Evolutionary conservation across 2,329 filamentous ascomycete species (phyloP), one percentile per base, ranked within the genome.

Genomic region (Davidsoniella virescens): DNA sequence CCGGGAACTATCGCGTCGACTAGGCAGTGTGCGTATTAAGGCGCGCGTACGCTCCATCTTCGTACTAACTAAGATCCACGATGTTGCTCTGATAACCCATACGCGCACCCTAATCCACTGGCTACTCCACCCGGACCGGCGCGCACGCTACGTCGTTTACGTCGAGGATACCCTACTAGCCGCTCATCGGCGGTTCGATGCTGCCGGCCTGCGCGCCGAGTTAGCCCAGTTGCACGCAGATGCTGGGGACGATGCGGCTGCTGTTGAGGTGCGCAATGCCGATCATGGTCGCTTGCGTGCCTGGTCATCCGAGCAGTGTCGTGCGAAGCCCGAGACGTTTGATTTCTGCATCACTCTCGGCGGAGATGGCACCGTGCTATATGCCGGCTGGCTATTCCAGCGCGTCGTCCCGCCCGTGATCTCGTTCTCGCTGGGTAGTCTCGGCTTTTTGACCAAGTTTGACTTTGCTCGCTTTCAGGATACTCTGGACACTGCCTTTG

Each of bases 301-400:
- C 64, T 98, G 92, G 92, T 80, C 82, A 42, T 78, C 84, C 54
- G 72, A 81, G 50, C 79, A 95, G 60, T 94, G 87, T 57, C 73
- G 74, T 44, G 72, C 78, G 39, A 75, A 80, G 53, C 90, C 90
- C 3, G 87, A 94, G 58, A 82, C 78, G 0, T 95, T 96, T 61
- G 92, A 98, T 64, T 93, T 98, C 60, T 81, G 93, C 47, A 78
- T 98, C 44, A 93, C 90, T 0, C 74, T 94, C 2, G 88, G 87
- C 45, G 92, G 92, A 10, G 92, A 98, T 61, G 92, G 92, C n/a
- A 98, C 92, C 0, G 90, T 98, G 5, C 70, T 98, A 9, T 96
- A 94, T 61, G 85, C 90, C 3, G 94, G 87, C 60, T 96, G 90
- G 88, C 71, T 98, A 1, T 98, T 98, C 63, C 92, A 98, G 67